A percentile compares a stretch with the other conserved stretches of the same genome.
These are phyloP conservation scores for Scutellaria baicalensis DNA, from an alignment of 257 asterid species.

Conservation along the genomic window DNA sequence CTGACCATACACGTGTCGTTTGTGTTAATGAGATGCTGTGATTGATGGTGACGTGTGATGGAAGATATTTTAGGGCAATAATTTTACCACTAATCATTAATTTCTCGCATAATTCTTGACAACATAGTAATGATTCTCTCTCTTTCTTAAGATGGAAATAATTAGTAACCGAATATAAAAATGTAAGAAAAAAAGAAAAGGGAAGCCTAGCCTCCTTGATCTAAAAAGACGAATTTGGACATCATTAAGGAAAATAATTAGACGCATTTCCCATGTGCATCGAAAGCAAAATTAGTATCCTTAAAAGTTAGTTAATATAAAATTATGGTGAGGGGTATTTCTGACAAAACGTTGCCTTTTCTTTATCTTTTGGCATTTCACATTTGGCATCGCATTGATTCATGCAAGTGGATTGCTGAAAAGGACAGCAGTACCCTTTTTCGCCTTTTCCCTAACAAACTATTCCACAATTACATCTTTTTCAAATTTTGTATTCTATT, in stretches of 20 bases:
- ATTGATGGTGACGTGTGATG: neutral
- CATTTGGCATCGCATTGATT: constrained; percentile 6
- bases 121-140: too few species aligned
- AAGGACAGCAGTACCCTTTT: constrained; percentile 18
- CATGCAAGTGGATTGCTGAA: constrained; percentile 23
- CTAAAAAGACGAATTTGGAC: neutral
- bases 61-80: neutral
- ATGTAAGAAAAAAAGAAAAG: neutral
- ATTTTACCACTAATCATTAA: neutral
- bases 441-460: neutral
- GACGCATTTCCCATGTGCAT: neutral
- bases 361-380: neutral
- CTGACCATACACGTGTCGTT: neutral
- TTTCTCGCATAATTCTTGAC: too few species aligned
- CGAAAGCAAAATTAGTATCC: neutral
- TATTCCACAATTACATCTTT: neutral
- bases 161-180: neutral
- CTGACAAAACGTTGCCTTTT: neutral
- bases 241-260: neutral
- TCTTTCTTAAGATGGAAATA: too few species aligned
- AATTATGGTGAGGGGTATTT: neutral
- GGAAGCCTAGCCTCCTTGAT: neutral
- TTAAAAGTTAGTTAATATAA: neutral
- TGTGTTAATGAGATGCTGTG: neutral
- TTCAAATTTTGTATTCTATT: too few species aligned